Conservation (phyloP, 1,284 basidiomycete genomes). For the Porodaedalea pini region DNA sequence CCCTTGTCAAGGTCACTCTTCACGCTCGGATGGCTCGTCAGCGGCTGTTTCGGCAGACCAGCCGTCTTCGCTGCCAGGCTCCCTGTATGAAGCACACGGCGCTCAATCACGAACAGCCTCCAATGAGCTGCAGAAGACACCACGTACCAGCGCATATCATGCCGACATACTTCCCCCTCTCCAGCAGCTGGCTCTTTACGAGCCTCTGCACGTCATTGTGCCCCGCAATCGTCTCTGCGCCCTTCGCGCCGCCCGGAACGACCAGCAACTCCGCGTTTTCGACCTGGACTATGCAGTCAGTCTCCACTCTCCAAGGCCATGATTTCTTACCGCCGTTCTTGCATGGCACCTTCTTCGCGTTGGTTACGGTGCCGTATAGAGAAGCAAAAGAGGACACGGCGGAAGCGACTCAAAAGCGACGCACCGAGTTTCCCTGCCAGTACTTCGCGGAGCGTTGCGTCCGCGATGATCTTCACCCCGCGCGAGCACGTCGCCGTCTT, state of each 20-base stretch:
- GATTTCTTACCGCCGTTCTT: too few relatives aligned
- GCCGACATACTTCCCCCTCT: conserved; percentile 61
- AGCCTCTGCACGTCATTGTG: conserved; percentile 61
- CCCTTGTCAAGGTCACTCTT: conserved; percentile 58
- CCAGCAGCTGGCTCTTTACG: conserved; percentile 54
- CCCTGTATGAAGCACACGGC: conserved; percentile 38
- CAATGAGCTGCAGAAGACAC: background rate
- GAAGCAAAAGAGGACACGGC: background rate
- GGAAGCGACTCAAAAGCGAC: background rate
- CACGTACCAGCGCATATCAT: conserved; percentile 78
- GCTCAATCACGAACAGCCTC: background rate
- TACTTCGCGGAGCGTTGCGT: conserved; percentile 48
- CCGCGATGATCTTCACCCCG: conserved; percentile 71
- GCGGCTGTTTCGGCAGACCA: conserved; percentile 54
- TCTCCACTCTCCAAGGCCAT: background rate
- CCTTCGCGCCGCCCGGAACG: conserved; percentile 79
- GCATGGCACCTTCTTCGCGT: too few relatives aligned
- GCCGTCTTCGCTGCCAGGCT: conserved; percentile 67
- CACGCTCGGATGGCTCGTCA: conserved; percentile 83
- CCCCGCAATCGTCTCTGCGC: conserved; percentile 70
- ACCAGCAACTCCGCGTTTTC: conserved; percentile 64
- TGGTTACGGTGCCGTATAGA: too few relatives aligned
- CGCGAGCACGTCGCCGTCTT: conserved; percentile 63
- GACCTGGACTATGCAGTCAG: conserved; percentile 35
- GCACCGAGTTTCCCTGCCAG: conserved; percentile 23